These are phyloP conservation scores for Triticum timopheevii DNA, from an alignment of 176 grass and related monocot genomes.

Conservation along the genomic window DNA sequence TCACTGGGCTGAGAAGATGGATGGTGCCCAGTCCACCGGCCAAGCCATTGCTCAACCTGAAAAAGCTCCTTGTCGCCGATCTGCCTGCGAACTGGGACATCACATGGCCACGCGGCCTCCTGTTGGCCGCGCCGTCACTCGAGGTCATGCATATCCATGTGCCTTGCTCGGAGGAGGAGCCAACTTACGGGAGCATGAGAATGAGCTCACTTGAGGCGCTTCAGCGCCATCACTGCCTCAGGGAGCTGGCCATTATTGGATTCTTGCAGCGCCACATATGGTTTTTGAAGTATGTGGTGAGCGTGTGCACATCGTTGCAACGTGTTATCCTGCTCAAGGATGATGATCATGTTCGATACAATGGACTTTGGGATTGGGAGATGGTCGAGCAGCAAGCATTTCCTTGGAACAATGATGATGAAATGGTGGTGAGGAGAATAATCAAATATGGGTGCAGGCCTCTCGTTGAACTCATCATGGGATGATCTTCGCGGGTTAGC, in stretches of 20 bases:
- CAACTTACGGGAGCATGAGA: neutral
- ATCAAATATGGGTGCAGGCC: neutral
- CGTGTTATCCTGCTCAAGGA: too few relatives aligned
- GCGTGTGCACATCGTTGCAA: too few relatives aligned
- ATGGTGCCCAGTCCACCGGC: neutral
- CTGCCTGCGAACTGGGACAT: neutral
- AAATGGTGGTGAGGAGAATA: neutral
- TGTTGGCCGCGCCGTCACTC: too few relatives aligned
- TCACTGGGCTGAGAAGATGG: neutral
- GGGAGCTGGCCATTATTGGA: neutral
- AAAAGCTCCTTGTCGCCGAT: neutral
- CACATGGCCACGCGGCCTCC: neutral
- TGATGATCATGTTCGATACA: too few relatives aligned
- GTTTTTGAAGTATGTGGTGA: too few relatives aligned
- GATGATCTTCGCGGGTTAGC: neutral
- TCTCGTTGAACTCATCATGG: neutral
- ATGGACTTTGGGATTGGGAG: too few relatives aligned
- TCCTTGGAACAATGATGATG: too few relatives aligned
- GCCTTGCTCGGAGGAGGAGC: neutral
- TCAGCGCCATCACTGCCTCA: neutral
- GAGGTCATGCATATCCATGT: neutral
- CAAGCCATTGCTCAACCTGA: neutral
- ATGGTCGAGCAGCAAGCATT: too few relatives aligned
- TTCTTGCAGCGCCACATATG: too few relatives aligned
- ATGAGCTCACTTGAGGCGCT: neutral